Conservation (phyloP, 192 early-diverging fungal genomes). For the Entomortierella lignicola region DNA sequence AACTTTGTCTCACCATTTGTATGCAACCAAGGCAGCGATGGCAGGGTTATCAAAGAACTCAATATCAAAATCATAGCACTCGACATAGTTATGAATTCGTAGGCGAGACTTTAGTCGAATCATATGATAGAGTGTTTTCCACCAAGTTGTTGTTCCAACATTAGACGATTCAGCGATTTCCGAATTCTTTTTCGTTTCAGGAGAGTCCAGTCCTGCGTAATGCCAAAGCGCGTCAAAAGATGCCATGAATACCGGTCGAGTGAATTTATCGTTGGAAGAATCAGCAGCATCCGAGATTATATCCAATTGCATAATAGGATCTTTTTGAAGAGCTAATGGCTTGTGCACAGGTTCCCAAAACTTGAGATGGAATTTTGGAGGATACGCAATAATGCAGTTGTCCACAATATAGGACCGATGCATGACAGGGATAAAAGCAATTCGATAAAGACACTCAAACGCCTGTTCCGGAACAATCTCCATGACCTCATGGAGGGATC, state of each 20-base stretch:
- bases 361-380: conserved; percentile 5
- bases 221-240: conserved; percentile 14
- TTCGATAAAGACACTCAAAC: neutral
- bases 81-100: neutral
- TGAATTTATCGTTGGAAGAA: neutral
- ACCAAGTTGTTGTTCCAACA: neutral
- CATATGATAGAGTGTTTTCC: conserved; percentile 8
- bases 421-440: conserved; percentile 18
- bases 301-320: conserved; percentile 25
- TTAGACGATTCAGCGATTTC: neutral
- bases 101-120: conserved; percentile 9
- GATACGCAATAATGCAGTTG: neutral
- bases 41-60: conserved; percentile 36
- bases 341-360: conserved; percentile 15
- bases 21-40: conserved; percentile 25
- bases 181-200: neutral
- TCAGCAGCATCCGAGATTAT: neutral
- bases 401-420: conserved; percentile 13
- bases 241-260: conserved; percentile 8
- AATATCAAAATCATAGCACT: conserved; percentile 15
- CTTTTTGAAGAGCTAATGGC: neutral
- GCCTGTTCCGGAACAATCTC: conserved; percentile 22
- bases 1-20: conserved; percentile 19
- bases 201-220: neutral
- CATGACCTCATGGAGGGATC: conserved; percentile 14